phyloP scores from a whole-genome alignment of 2,329 filamentous ascomycete species.

The Aurifilum marmelostoma region DNA sequence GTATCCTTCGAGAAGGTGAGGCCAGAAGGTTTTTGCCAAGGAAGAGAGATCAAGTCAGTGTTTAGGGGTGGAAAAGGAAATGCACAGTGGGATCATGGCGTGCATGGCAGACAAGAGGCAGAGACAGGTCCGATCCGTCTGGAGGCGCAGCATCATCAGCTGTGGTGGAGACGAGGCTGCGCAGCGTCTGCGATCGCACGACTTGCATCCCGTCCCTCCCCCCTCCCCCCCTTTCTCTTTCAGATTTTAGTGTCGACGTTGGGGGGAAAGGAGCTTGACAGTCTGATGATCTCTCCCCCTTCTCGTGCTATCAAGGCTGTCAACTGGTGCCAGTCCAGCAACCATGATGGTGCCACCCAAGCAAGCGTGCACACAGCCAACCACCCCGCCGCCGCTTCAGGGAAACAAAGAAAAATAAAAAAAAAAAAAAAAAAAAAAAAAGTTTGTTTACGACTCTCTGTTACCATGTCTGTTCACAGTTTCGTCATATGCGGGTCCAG shows the following conservation, averaged over 20 bases:
- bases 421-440: neutral
- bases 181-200: neutral
- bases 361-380: too few relatives aligned
- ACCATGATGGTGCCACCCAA: neutral
- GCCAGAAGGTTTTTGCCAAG: neutral
- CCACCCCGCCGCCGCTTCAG: neutral
- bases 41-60: neutral
- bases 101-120: neutral
- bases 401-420: too few relatives aligned
- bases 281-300: neutral
- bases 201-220: neutral
- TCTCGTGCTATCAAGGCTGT: neutral
- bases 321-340: neutral
- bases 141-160: neutral
- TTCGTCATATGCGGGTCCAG: conserved; percentile 12
- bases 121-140: neutral
- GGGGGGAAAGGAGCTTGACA: neutral
- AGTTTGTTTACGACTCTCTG: neutral
- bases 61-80: neutral
- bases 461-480: neutral
- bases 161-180: conserved; percentile 4
- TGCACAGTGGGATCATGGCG: neutral
- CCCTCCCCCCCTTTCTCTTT: too few relatives aligned
- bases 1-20: neutral
- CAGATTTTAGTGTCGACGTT: neutral